phyloP scores from a whole-genome alignment of 164 flowering plant species.

The Vitis riparia region DNA sequence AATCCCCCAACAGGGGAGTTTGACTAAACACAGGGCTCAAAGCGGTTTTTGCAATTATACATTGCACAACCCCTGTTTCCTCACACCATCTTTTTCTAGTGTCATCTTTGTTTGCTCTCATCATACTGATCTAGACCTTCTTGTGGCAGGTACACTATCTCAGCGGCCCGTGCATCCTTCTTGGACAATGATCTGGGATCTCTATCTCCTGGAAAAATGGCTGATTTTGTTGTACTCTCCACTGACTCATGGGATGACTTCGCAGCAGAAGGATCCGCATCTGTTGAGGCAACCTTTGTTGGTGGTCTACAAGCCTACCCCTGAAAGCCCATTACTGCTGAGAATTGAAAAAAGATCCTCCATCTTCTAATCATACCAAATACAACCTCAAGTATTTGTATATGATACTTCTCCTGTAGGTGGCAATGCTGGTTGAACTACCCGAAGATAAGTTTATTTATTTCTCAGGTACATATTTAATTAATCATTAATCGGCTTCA shows the following conservation, averaged over 20 bases:
- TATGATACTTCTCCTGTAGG: not conserved
- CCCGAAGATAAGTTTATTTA: no score
- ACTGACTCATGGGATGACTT: conserved; percentile 66
- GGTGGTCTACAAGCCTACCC: conserved; percentile 68
- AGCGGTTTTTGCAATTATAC: no score
- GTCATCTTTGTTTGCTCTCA: not conserved
- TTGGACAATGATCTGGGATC: conserved; percentile 82
- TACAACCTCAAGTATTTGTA: no score
- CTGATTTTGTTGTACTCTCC: conserved; percentile 84
- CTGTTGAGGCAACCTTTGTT: conserved; percentile 79
- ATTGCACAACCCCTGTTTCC: no score
- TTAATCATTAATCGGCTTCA: no score
- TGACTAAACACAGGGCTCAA: no score
- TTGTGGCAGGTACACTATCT: conserved; percentile 71
- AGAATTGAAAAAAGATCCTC: not conserved
- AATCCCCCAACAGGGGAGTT: no score
- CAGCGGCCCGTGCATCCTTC: conserved; percentile 85
- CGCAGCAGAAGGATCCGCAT: conserved; percentile 44
- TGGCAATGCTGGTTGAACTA: not conserved
- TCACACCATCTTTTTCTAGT: not conserved
- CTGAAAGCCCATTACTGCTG: conserved; percentile 4
- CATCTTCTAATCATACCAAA: no score
- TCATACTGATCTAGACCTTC: not conserved
- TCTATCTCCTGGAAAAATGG: conserved; percentile 78
- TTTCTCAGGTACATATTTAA: no score